These are phyloP conservation scores for Podospora sp. DNA, from an alignment of 495 filamentous ascomycete species.

Conservation along the genomic window DNA sequence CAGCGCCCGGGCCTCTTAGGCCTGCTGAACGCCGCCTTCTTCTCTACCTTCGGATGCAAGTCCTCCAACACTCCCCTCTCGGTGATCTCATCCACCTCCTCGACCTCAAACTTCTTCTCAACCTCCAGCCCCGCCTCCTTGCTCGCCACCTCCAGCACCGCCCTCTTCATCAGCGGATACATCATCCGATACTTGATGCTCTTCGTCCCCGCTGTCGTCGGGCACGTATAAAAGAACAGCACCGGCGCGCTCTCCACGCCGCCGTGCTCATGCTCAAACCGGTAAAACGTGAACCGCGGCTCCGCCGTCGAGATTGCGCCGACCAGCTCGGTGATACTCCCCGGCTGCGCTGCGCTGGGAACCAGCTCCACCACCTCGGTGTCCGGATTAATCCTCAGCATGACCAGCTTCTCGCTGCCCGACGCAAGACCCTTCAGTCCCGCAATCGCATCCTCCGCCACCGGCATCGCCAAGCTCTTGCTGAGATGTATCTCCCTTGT, in stretches of 20 bases:
- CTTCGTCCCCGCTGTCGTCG: conserved; percentile 59
- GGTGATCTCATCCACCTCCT: conserved; percentile 76
- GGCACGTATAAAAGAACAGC: conserved; percentile 95
- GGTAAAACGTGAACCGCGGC: conserved; percentile 90
- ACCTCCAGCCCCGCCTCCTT: conserved; percentile 70
- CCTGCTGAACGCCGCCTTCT: conserved; percentile 74
- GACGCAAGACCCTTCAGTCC: conserved; percentile 62
- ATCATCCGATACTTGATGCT: conserved; percentile 95
- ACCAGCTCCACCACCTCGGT: conserved; percentile 80
- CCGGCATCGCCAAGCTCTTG: conserved; percentile 63
- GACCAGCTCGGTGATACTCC: conserved; percentile 52
- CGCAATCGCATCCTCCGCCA: conserved; percentile 67
- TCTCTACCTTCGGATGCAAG: conserved; percentile 70
- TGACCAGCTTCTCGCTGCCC: conserved; percentile 65
- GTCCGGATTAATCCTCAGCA: conserved; percentile 77
- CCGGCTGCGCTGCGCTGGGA: conserved; percentile 51
- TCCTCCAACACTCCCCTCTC: conserved; percentile 70
- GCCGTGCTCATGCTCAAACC: conserved; percentile 59
- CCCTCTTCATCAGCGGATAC: conserved; percentile 80
- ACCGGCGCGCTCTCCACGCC: conserved; percentile 63
- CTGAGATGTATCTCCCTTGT: conserved; percentile 61
- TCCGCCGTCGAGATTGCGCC: conserved; percentile 74
- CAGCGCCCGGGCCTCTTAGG: conserved; percentile 82
- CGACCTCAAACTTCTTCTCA: conserved; percentile 69
- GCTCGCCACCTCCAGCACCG: conserved; percentile 67